A percentile compares a stretch with the other conserved stretches of the same genome.
Evolutionary conservation across 257 asterid species (phyloP).

Genomic region (Datura wrightii): DNA sequence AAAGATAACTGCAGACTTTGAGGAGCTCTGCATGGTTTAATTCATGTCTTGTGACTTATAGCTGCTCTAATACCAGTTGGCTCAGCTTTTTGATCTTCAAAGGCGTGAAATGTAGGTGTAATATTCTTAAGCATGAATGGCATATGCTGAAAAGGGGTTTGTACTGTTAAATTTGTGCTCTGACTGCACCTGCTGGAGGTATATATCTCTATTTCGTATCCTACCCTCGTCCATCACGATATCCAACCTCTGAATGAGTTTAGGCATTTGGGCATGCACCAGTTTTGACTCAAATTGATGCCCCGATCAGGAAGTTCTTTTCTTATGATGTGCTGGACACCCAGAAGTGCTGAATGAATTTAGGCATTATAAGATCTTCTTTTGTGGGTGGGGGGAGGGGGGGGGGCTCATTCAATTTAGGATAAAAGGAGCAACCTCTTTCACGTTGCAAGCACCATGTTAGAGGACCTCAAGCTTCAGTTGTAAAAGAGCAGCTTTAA

Average conservation of each 20-base stretch:
- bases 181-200: background rate
- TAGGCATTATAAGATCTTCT: background rate
- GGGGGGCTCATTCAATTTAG: background rate
- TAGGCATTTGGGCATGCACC: background rate
- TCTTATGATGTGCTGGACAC: background rate
- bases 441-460: background rate
- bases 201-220: background rate
- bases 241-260: background rate
- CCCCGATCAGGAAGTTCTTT: background rate
- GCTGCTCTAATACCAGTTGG: background rate
- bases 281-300: background rate
- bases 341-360: background rate
- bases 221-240: background rate
- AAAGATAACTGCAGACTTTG: background rate
- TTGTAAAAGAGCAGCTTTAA: background rate
- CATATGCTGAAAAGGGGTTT: background rate
- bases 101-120: background rate
- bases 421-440: background rate
- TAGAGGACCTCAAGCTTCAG: background rate
- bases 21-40: background rate
- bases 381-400: background rate
- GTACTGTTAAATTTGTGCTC: background rate
- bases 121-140: constrained; percentile 7
- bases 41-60: background rate
- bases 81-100: constrained; percentile 11